Conservation (phyloP, 768 basidiomycete genomes). For the Pleurotus tuoliensis region DNA sequence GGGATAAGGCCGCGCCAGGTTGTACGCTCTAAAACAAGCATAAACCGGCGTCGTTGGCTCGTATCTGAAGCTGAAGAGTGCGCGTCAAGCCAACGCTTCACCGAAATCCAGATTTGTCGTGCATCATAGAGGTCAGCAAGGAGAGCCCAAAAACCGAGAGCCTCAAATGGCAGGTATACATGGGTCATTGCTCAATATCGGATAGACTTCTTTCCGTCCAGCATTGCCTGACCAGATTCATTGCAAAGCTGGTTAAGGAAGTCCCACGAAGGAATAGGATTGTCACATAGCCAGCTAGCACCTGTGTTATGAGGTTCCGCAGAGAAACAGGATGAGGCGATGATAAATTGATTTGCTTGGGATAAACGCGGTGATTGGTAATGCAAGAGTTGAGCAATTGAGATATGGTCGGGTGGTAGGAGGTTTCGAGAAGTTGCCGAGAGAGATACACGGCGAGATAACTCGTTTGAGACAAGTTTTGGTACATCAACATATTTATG, state of each 20-base stretch:
- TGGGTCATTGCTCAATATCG: background rate
- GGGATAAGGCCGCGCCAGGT: background rate
- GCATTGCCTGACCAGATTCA: background rate
- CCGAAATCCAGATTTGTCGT: background rate
- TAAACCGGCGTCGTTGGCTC: background rate
- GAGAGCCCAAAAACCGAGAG: slow-evolving; percentile 5
- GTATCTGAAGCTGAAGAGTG: background rate
- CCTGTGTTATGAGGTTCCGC: background rate
- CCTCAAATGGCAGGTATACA: slow-evolving; percentile 1
- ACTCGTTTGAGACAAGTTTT: background rate
- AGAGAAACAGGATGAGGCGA: background rate
- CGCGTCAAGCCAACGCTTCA: background rate
- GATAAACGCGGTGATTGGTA: background rate
- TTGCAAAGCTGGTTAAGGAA: background rate
- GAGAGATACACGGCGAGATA: background rate
- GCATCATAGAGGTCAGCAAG: background rate
- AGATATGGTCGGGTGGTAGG: background rate
- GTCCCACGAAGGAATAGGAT: background rate
- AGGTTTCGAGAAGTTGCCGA: too few relatives aligned
- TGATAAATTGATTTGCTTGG: background rate
- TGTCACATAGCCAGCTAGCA: background rate
- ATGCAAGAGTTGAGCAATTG: background rate
- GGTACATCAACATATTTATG: background rate
- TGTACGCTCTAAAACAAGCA: background rate
- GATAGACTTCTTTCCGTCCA: slow-evolving; percentile 8